Base-by-base conservation (phyloP, 2,329 filamentous ascomycete genomes). In the Cyclaneusma minus region DNA sequence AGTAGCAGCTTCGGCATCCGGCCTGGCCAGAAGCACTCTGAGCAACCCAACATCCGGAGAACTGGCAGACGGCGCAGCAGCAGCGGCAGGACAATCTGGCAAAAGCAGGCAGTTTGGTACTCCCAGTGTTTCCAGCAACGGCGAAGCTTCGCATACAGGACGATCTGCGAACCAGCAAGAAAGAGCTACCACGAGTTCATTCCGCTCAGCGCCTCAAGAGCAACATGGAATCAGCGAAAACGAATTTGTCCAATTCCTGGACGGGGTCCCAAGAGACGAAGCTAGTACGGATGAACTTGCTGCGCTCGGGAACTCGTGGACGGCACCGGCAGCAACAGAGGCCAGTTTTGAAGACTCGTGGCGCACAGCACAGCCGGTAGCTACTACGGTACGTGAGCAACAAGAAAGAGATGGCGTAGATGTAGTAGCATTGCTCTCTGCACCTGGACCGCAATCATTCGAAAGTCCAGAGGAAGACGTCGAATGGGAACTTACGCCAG, bases 381-480 rank as follows among this genome's bases (percentile, higher is more conserved):
- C 9, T 21, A 24, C 14, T n/a, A 37, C 36, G 15, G 29, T 42
- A 4, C 20, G 28, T 7, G 37, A 47, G 9, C 38, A 42, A 34
- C 32, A 42, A 29, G 30, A 17, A 13, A 29, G 23, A 16, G 58
- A 62, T 35, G 58, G 58, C 14, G 35, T 43, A 18, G 56, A 45
- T 4, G 55, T 61, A 4, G 27, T 55, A 7, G 38, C 41, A n/a
- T 40, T 62, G 14, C 47, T 62, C 7, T 41, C 38, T 9, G 25
- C 42, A 48, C 33, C 45, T 38, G 11, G 33, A 17, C 25, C 21
- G 2, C 31, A 36, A 4, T 24, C 33, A 16, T 37, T 40, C 19
- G 37, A 41, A 23, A 16, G 25, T 17, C 29, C 29, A 6, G 35
- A 49, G 21, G 41, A 45, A 14, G 38, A 40, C 13, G 30, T 38